Base-by-base conservation (phyloP, 495 filamentous ascomycete species). In the Rostrohypoxylon terebratum region DNA sequence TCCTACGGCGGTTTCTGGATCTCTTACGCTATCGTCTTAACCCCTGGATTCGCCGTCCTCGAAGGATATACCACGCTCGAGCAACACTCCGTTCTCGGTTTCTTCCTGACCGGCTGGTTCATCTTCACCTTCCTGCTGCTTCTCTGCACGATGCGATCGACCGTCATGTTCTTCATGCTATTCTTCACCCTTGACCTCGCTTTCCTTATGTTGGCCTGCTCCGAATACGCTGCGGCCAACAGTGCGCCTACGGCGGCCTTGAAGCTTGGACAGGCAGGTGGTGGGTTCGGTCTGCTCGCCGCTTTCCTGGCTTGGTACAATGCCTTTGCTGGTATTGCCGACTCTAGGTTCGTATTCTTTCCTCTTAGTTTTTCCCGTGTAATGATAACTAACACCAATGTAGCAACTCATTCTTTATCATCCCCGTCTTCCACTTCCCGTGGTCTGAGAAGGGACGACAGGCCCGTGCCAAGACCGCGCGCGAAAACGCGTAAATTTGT, bases 1-100 rank as follows among this genome's bases (percentile, higher is more conserved):
- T 98, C 96, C 5, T 99, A 95, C 80, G 96, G 96, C 73, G 96
- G 95, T 72, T 99, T 99, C 90, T 99, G 96, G 96, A 85, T 99
- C 75, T 87, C 93, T 28, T 94, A 92, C 78, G 96, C 87, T 74
- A 93, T 98, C 83, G 87, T 97, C 75, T 82, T 97, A 74, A 97
- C 95, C 28, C 93, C 94, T 0, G 92, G 91, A 31, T 91, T 92
- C 74, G 77, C 86, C 16, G 92, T 94, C 47, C 66, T 84, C 2
- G 78, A 75, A 13, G 74, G 76, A 0, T 90, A 90, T 72, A 62
- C 74, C n/a, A 58, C 71, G 1, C 71, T 63, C 10, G 78, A 83
- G 47, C 38, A 69, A 40, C 78, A 73, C 0, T 86, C 92, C 72
- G 92, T 91, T 2, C 86, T 98, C 62, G 94, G 93, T 62, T 88